Conservation (phyloP, 2,329 filamentous ascomycete genomes). For the Colletotrichum shisoi region DNA sequence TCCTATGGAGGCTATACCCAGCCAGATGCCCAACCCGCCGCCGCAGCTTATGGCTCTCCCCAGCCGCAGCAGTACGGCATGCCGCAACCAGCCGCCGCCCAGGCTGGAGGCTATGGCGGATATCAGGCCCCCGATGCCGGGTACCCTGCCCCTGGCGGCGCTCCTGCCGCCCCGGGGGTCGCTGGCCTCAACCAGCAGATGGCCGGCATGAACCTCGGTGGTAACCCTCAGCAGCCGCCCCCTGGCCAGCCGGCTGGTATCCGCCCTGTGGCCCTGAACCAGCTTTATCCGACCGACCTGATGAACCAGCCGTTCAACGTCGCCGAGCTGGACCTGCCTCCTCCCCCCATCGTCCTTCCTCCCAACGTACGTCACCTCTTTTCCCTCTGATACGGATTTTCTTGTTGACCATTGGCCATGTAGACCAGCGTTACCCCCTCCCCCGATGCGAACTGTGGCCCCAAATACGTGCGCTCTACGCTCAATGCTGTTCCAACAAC, state of each 20-base stretch:
- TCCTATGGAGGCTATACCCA: conserved; percentile 69
- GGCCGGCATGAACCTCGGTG: conserved; percentile 80
- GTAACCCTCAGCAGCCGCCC: conserved; percentile 62
- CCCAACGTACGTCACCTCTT: conserved; percentile 75
- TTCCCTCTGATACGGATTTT: background rate
- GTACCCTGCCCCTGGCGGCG: conserved; percentile 65
- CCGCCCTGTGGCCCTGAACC: conserved; percentile 71
- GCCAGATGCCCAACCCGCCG: conserved; percentile 54
- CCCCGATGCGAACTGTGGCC: conserved; percentile 86
- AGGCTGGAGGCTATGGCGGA: conserved; percentile 61
- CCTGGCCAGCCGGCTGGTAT: conserved; percentile 44
- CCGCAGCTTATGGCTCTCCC: conserved; percentile 54
- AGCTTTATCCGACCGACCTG: conserved; percentile 90
- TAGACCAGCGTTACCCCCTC: conserved; percentile 91
- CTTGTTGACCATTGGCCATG: conserved; percentile 23
- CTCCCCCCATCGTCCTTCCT: conserved; percentile 88
- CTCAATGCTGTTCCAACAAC: conserved; percentile 93
- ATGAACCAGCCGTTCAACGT: conserved; percentile 94
- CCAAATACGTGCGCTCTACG: conserved; percentile 94
- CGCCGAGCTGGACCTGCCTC: conserved; percentile 87
- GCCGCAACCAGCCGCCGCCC: conserved; percentile 51
- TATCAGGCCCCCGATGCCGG: conserved; percentile 74
- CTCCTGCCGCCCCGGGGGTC: conserved; percentile 59
- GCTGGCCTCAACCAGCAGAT: conserved; percentile 84
- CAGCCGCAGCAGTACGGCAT: conserved; percentile 54